These are phyloP conservation scores for Lentinus tigrinus DNA, from an alignment of 768 basidiomycete species.

Conservation along the genomic window DNA sequence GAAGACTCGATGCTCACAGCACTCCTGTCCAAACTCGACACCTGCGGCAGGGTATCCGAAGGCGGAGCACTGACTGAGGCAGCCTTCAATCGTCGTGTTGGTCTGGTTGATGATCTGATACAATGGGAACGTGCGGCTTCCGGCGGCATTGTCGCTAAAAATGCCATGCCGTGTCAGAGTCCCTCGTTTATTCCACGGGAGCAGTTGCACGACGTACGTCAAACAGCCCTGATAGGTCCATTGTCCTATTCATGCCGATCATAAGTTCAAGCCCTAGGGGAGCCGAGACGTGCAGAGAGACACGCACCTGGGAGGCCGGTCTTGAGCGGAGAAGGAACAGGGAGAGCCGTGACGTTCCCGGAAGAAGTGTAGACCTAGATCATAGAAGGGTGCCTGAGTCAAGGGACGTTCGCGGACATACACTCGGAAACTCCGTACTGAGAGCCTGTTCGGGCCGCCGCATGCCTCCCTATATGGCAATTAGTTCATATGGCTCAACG, in stretches of 20 bases:
- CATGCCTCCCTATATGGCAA: slow-evolving; percentile 53
- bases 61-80: slow-evolving; percentile 64
- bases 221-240: slow-evolving; percentile 72
- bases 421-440: slow-evolving; percentile 31
- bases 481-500: slow-evolving; percentile 9
- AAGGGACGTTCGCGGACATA: slow-evolving; percentile 2
- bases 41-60: slow-evolving; percentile 75
- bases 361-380: slow-evolving; percentile 52
- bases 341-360: slow-evolving; percentile 48
- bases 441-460: slow-evolving; percentile 71
- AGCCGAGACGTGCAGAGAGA: background rate
- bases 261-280: background rate
- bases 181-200: no score
- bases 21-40: slow-evolving; percentile 68
- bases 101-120: slow-evolving; percentile 56
- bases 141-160: slow-evolving; percentile 46
- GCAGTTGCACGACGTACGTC: slow-evolving; percentile 38
- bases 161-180: background rate
- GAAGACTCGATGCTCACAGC: slow-evolving; percentile 52
- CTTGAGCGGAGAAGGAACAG: slow-evolving; percentile 57
- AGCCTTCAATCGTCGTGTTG: slow-evolving; percentile 65
- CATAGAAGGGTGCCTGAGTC: background rate
- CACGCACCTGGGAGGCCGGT: slow-evolving; percentile 47
- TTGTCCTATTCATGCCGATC: slow-evolving; percentile 32
- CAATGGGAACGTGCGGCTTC: slow-evolving; percentile 47